phyloP scores from a whole-genome alignment of 192 early-diverging fungal species.

The Gonapodya sp. region DNA sequence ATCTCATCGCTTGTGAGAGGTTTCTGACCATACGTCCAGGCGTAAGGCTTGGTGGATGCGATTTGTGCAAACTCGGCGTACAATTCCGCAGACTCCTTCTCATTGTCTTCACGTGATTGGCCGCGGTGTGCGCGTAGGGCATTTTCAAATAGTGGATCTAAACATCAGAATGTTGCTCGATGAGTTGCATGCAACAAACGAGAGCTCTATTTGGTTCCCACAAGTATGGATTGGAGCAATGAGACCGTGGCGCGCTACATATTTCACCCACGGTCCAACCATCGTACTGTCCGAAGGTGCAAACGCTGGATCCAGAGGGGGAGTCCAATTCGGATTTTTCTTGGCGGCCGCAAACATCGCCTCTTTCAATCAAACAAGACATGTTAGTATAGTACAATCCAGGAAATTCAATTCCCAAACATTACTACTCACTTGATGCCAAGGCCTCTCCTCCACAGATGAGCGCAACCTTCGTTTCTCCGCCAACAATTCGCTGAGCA shows the following conservation, averaged over 20 bases:
- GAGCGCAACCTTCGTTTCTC: not conserved
- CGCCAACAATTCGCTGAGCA: not conserved
- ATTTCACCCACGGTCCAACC: not conserved
- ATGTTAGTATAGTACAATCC: no score
- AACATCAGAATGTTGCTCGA: not conserved
- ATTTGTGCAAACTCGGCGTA: constrained; percentile 8
- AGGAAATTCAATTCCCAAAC: no score
- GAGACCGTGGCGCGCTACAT: not conserved
- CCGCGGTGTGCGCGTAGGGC: constrained; percentile 4
- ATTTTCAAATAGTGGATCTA: not conserved
- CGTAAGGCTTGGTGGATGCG: not conserved
- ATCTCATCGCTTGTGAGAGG: not conserved
- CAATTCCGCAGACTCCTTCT: not conserved
- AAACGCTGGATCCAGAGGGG: not conserved
- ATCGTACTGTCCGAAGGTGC: not conserved
- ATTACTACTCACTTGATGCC: not conserved
- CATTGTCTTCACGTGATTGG: not conserved
- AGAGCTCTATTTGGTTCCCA: not conserved
- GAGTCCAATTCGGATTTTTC: not conserved
- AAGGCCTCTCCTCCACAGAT: not conserved
- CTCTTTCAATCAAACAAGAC: no score
- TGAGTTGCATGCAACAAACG: not conserved
- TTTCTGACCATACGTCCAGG: not conserved
- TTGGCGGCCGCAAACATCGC: no score
- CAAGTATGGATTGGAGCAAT: not conserved